A percentile compares a stretch with the other conserved stretches of the same genome.
phyloP scores from a whole-genome alignment of 2,329 filamentous ascomycete genomes.

The Epichloe scottii region DNA sequence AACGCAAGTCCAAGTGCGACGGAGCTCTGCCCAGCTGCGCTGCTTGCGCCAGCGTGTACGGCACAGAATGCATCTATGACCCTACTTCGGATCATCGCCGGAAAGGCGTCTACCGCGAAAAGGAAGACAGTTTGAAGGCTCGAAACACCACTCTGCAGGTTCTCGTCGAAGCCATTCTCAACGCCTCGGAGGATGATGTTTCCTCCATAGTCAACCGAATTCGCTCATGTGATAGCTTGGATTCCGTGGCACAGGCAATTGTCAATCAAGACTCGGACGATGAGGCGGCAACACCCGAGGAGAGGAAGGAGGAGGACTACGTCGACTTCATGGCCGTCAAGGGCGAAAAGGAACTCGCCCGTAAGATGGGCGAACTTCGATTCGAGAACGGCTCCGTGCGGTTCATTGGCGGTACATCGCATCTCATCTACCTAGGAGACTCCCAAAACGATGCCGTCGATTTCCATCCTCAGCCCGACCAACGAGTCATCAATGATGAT shows the following conservation, averaged over 20 bases:
- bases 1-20: slow-evolving; percentile 80
- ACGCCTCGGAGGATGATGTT: slow-evolving; percentile 80
- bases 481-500: slow-evolving; percentile 44
- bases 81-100: slow-evolving; percentile 91
- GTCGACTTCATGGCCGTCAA: slow-evolving; percentile 28
- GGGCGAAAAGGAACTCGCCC: slow-evolving; percentile 69
- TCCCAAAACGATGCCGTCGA: slow-evolving; percentile 23
- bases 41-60: slow-evolving; percentile 90
- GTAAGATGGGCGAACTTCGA: slow-evolving; percentile 85
- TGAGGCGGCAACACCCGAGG: slow-evolving; percentile 18
- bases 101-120: slow-evolving; percentile 94
- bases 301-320: slow-evolving; percentile 28
- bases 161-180: slow-evolving; percentile 85
- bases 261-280: slow-evolving; percentile 26
- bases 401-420: slow-evolving; percentile 89
- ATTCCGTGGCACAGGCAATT: slow-evolving; percentile 41
- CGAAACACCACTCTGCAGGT: slow-evolving; percentile 79
- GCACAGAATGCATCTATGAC: slow-evolving; percentile 84
- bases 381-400: slow-evolving; percentile 78
- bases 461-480: slow-evolving; percentile 30
- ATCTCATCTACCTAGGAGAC: slow-evolving; percentile 68
- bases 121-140: slow-evolving; percentile 78
- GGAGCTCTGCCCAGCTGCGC: slow-evolving; percentile 85
- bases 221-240: slow-evolving; percentile 65
- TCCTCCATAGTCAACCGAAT: slow-evolving; percentile 72